A percentile compares a stretch with the other conserved stretches of the same genome.
Evolutionary conservation across 23 red algal species (phyloP).

Genomic region (Gracilaria caudata): DNA sequence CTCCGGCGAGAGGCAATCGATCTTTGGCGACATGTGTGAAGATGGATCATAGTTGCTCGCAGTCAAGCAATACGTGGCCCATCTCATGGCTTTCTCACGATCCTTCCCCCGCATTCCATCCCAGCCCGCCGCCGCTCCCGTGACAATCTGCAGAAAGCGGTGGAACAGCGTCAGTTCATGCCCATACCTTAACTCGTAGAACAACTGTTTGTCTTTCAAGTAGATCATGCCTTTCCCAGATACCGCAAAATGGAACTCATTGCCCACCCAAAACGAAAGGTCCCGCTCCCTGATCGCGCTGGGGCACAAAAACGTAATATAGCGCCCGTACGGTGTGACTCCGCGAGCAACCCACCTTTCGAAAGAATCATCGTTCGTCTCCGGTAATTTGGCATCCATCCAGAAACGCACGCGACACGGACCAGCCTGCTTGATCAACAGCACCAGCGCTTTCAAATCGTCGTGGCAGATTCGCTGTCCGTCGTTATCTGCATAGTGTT

Average conservation of each 20-base stretch:
- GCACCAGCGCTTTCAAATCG: not conserved
- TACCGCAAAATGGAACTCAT: conserved; percentile 17
- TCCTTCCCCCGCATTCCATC: not conserved
- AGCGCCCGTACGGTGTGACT: not conserved
- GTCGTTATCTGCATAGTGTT: conserved; percentile 2
- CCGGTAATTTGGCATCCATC: conserved; percentile 9
- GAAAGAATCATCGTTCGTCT: not conserved
- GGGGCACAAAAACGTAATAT: conserved; percentile 23
- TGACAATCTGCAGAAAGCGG: not conserved
- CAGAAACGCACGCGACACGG: not conserved
- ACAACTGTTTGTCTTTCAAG: not conserved
- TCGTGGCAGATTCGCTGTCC: not conserved
- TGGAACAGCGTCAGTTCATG: not conserved
- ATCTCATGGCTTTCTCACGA: not conserved
- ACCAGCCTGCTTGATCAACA: not conserved
- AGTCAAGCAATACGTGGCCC: not conserved
- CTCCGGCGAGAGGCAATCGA: not conserved
- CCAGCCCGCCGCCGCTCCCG: not conserved
- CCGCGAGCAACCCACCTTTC: conserved; percentile 22
- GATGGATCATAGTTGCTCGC: not conserved
- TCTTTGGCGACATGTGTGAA: not conserved
- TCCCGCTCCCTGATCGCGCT: not conserved
- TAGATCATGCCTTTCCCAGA: not conserved
- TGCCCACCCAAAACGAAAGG: conserved; percentile 5
- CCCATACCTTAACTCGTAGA: not conserved